Percentiles rank a stretch among this genome's conserved stretches.
phyloP scores from a whole-genome alignment of 148 eudicot species.

The Rhododendron simsii region DNA sequence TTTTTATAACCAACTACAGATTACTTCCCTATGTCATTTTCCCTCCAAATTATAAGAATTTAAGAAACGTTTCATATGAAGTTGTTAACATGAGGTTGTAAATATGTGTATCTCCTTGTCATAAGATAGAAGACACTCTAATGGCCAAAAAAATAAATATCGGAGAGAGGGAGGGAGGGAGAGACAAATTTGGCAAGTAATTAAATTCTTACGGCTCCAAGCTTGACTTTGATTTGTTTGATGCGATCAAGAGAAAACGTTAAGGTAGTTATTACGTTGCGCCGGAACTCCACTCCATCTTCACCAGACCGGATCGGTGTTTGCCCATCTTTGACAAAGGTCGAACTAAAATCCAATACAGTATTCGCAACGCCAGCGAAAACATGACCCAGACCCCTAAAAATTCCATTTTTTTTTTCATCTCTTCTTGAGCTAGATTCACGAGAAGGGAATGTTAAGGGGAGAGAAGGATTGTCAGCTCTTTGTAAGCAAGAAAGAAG shows the following conservation, averaged over 20 bases:
- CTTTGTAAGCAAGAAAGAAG: slow-evolving; percentile 80
- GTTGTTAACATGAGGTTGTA: no score
- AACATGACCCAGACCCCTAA: background rate
- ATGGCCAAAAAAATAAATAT: no score
- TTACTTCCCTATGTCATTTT: no score
- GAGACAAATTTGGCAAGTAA: no score
- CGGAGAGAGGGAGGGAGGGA: no score
- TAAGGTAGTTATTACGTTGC: slow-evolving; percentile 39
- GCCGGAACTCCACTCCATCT: slow-evolving; percentile 44
- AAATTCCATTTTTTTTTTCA: background rate
- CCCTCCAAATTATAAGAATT: no score
- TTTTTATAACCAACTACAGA: no score
- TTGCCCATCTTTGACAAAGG: slow-evolving; percentile 34
- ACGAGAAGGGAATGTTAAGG: slow-evolving; percentile 48
- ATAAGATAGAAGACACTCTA: no score
- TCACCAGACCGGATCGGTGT: slow-evolving; percentile 49
- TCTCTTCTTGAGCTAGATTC: background rate
- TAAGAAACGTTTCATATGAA: no score
- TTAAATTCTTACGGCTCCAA: no score
- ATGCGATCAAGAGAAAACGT: slow-evolving; percentile 2
- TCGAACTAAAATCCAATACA: slow-evolving; percentile 46
- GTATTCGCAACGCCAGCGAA: slow-evolving; percentile 30
- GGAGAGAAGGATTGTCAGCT: slow-evolving; percentile 64
- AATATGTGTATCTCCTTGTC: no score
- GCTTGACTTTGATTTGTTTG: slow-evolving; percentile 4